Base-by-base conservation (phyloP, 2,329 filamentous ascomycete genomes). In the Sarocladiaceae sp. region DNA sequence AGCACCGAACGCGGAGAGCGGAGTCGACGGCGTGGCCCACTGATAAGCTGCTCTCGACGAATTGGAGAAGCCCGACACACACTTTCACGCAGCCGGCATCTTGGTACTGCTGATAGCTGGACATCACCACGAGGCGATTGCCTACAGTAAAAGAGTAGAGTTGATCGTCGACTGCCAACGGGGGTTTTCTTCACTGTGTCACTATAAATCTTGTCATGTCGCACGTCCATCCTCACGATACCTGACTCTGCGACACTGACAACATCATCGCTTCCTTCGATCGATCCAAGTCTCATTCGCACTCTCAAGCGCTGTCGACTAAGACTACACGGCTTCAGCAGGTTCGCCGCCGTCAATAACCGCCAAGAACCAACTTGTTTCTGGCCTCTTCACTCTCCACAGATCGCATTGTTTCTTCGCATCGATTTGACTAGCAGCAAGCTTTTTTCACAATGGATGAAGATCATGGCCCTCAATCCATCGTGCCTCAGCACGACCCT, bases 381-480 rank as follows among this genome's bases (percentile, higher is more conserved):
- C 31, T n/a, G n/a, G 46, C 49, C 51, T 54, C 50, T 45, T 44
- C 47, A 54, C 50, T 48, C 48, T 48, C 33, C 27, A 32, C 32
- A 34, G 41, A 16, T 10, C 21, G 16, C 16, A 10, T 33, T 44
- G 10, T 34, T 3, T 21, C 15, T 32, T 19, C 5, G 12, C 21
- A n/a, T 39, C 24, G 12, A 35, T 31, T 26, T 9, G 13, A 16
- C 20, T 35, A 16, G 20, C 19, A 45, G 35, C 27, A n/a, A 35
- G 18, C 33, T 32, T 3, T 29, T 19, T 6, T 18, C 45, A 53
- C 44, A 46, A 79, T 79, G 76, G 75, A 80, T 50, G 75, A 80
- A 54, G 72, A 77, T 50, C 70, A 76, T 45, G 70, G 63, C 3
- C 74, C 74, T 13, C 68, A 69, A 12, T 63, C 67, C 39, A 74